Evolutionary conservation across 139 green algal genomes (phyloP), one percentile per base, ranked within the genome.

Genomic region (Haematococcus sp.): DNA sequence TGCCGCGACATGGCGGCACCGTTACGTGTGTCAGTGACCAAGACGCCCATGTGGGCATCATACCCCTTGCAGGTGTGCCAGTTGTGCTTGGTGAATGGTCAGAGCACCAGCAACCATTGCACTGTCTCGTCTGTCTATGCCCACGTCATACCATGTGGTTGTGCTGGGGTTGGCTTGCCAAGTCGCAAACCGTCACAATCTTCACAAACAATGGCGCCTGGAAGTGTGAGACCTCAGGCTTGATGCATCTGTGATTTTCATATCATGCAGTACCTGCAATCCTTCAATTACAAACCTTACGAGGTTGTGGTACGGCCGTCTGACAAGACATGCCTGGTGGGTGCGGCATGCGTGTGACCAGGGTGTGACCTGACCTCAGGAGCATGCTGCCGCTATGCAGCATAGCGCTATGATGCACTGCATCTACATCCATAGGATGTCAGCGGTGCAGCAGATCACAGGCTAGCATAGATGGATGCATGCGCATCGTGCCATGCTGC

Each of bases 1-100:
- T 97, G 91, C 75, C 83, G 87, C 15, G 88, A 97, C 74, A 70
- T 97, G 33, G 55, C 63, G 0, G 22, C 78, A n/a, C 76, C 77
- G 0, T 61, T 97, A 3, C 76, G 44, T 1, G 79, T 95, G 2
- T 79, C 44, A 0, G 28, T 93, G 0, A 88, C 74, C 4, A 96
- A 95, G 77, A 75, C 77, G 0, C 77, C 89, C 2, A 82, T 95
- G 23, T 90, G 72, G 63, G 83, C 86, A 2, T 76, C 67, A 5
- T 95, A 95, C 84, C 88, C 90, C 0, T 58, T 95, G 9, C 81
- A 70, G 4, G n/a, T 76, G n/a, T 60, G 78, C 44, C 56, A 56
- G 11, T 88, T 91, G 23, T 78, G 61, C 35, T 32, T 64, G 13
- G 58, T 55, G 52, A 49, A 11, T 44, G 63, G 63, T 27, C 22